Percentiles rank a stretch among this genome's conserved stretches.
Evolutionary conservation across 2,329 filamentous ascomycete species (phyloP).

Genomic region (Coniochaeta hoffmannii): DNA sequence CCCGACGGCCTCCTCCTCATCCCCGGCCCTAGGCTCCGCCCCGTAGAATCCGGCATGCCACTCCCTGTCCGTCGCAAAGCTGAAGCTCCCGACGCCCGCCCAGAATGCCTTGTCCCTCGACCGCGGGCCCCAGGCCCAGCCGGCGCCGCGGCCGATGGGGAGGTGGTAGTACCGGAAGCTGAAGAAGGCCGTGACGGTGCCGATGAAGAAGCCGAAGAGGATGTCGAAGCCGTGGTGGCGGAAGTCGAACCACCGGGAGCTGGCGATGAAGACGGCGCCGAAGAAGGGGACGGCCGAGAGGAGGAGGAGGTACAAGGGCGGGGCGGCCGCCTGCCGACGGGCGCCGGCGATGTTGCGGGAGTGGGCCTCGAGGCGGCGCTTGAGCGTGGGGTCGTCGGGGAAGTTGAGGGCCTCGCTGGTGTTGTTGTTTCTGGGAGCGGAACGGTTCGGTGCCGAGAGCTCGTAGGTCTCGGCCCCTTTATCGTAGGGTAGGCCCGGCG

Average conservation of each 20-base stretch:
- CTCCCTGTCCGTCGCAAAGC: conserved; percentile 41
- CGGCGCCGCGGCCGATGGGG: conserved; percentile 68
- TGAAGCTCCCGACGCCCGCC: conserved; percentile 59
- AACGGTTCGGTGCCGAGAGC: conserved; percentile 16
- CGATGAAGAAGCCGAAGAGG: conserved; percentile 75
- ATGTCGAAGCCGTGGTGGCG: conserved; percentile 92
- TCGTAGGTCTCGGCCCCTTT: conserved; percentile 25
- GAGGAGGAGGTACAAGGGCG: conserved; percentile 71
- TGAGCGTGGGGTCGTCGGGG: conserved; percentile 18
- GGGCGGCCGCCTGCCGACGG: conserved; percentile 70
- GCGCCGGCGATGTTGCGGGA: conserved; percentile 39
- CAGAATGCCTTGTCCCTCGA: conserved; percentile 69
- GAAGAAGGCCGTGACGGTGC: conserved; percentile 62
- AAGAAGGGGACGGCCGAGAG: conserved; percentile 65
- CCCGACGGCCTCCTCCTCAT: conserved; percentile 1
- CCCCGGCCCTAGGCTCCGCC: background rate
- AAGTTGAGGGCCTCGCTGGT: conserved; percentile 16
- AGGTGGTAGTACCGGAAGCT: conserved; percentile 82
- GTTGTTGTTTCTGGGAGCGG: conserved; percentile 8
- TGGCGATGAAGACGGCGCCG: conserved; percentile 71
- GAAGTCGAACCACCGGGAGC: conserved; percentile 81
- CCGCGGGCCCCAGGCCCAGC: conserved; percentile 84
- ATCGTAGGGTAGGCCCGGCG: conserved; percentile 11
- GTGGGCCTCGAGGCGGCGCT: conserved; percentile 24
- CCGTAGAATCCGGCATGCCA: background rate